Conservation (phyloP, 2,329 filamentous ascomycete species). For the Thermothelomyces thermophilus region DNA sequence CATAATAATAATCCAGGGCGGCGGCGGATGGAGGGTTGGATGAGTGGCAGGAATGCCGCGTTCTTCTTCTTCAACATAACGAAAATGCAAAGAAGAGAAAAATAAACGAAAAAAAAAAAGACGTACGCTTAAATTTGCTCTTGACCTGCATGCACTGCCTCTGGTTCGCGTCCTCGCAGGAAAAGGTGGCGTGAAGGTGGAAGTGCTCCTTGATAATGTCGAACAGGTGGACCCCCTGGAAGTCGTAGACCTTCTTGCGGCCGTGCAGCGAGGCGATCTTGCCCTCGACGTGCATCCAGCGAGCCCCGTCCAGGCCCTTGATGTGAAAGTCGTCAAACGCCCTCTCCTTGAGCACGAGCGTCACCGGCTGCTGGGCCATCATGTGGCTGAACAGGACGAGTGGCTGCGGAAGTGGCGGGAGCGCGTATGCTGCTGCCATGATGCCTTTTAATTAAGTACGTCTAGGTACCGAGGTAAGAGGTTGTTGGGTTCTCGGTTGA, state of each 20-base stretch:
- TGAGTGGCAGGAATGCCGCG: too few relatives aligned
- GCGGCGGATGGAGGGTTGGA: too few relatives aligned
- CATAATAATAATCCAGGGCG: too few relatives aligned
- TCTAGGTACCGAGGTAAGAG: too few relatives aligned
- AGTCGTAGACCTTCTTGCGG: constrained; percentile 51
- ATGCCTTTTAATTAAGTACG: too few relatives aligned
- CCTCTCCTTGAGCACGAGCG: constrained; percentile 54
- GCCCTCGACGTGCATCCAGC: constrained; percentile 51
- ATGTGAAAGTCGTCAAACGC: constrained; percentile 57
- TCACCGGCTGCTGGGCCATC: constrained; percentile 36
- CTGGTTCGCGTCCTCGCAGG: constrained; percentile 34
- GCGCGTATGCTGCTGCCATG: constrained; percentile 17
- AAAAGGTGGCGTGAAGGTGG: constrained; percentile 46
- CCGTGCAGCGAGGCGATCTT: constrained; percentile 46
- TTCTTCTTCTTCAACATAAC: too few relatives aligned
- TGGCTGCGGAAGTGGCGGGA: constrained; percentile 28
- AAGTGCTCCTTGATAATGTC: constrained; percentile 49
- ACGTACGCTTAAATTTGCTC: constrained; percentile 47
- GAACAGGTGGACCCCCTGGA: constrained; percentile 48
- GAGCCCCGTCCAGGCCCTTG: constrained; percentile 44
- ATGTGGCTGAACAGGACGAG: constrained; percentile 37
- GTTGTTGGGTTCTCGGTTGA: too few relatives aligned
- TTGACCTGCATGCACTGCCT: constrained; percentile 49
- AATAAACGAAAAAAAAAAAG: not conserved
- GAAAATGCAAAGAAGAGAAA: too few relatives aligned